Evolutionary conservation across 176 grass and related monocot genomes (phyloP), one percentile per base, ranked within the genome.

Genomic region (Alloteropsis semialata): DNA sequence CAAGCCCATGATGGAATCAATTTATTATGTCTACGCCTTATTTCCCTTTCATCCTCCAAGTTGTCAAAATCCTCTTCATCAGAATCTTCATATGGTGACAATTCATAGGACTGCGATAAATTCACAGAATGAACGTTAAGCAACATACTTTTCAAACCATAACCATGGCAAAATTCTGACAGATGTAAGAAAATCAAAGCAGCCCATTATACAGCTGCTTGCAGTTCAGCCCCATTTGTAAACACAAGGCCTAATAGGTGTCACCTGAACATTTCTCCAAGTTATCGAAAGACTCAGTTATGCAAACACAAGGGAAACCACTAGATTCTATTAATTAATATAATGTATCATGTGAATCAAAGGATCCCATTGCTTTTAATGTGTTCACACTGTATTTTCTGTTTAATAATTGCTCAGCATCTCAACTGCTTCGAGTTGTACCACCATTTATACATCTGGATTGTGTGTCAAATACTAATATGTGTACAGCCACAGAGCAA

Each of bases 81-180:
- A 85, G 95, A 92, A 62, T 92, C 85, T 79, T 82, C 72, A 59
- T 84, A 97, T 24, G 95, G 90, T 54, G 90, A 85, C 86, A 97
- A 92, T 65, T 85, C 86, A 87, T 97, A 94, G 6, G 80, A 77
- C 90, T 92, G 83, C 39, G 62, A 56, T 42, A 71, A 22, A 78
- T 84, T 70, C 72, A 55, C 42, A 38, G 29, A 68, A 22, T 4
- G 8, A 82, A 78, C 22, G 27, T 11, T 72, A 91, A 60, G 2
- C 11, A 22, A 2, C 44, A 80, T 17, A 51, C 44, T 36, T 72
- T 6, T 86, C 63, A 63, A 75, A 72, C 30, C 51, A 62, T 56
- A 68, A 69, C 54, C 8, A 49, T 66, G 25, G 4, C 16, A 49
- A 83, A 74, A 27, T 46, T 29, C 6, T 58, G 44, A 14, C 41